Conservation (phyloP, 495 filamentous ascomycete species). For the Podospora bellae-mahoneyi region DNA sequence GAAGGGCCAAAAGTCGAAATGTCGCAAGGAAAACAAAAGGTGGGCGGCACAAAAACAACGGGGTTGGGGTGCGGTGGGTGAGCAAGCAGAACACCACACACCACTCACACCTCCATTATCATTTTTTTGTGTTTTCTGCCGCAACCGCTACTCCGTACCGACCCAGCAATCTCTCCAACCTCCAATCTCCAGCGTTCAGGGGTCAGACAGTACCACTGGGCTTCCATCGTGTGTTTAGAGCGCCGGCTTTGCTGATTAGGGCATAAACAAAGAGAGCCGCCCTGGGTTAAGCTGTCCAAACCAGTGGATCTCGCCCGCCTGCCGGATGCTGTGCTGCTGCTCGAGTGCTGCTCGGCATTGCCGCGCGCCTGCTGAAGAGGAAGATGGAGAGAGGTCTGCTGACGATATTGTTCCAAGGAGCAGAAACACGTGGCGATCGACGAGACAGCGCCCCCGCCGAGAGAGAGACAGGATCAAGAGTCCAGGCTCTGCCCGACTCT, state of each 20-base stretch:
- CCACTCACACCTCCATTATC: neutral
- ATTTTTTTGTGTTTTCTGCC: conserved; percentile 1
- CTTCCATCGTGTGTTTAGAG: neutral
- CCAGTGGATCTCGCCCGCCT: neutral
- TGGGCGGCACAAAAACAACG: conserved; percentile 24
- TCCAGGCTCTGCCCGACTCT: neutral
- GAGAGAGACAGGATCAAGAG: neutral
- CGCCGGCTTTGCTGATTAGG: conserved; percentile 5
- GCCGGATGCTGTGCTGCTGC: neutral
- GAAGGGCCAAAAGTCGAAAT: conserved; percentile 3
- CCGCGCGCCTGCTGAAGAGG: neutral
- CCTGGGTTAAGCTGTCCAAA: neutral
- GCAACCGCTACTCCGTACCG: neutral
- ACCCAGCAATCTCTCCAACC: conserved; percentile 5
- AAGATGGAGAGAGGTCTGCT: neutral
- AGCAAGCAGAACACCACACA: neutral
- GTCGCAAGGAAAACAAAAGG: conserved; percentile 24
- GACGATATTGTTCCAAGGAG: neutral
- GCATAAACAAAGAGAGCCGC: neutral
- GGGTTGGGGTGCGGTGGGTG: conserved; percentile 15
- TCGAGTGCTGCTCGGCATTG: neutral
- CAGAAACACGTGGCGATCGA: neutral
- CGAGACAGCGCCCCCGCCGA: neutral
- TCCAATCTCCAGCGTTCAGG: neutral
- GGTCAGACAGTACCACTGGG: neutral